Percentiles rank a stretch among this genome's conserved stretches.
phyloP scores from a whole-genome alignment of 73 alveolate species.

The Tetrahymena malaccensis region DNA sequence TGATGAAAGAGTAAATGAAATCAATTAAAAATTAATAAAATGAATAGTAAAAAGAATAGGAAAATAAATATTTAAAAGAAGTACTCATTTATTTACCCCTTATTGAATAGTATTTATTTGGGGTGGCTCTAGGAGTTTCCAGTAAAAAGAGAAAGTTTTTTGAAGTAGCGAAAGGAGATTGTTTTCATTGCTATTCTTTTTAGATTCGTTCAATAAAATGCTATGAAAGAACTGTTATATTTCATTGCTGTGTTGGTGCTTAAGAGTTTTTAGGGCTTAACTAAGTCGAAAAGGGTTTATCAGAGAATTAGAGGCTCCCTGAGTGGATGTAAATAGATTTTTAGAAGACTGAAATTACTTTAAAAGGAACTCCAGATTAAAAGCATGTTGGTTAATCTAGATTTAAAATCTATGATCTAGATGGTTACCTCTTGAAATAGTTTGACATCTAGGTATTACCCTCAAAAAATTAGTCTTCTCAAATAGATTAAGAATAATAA shows the following conservation, averaged over 20 bases:
- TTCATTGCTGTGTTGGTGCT: neutral
- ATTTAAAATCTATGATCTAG: neutral
- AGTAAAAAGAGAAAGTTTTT: neutral
- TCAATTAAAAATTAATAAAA: no score
- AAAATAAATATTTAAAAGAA: neutral
- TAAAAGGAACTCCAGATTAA: neutral
- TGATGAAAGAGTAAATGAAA: neutral
- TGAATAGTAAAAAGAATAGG: neutral
- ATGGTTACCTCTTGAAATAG: neutral
- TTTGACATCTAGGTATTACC: neutral
- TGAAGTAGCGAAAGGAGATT: neutral
- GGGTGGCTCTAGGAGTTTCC: neutral
- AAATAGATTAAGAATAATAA: no score
- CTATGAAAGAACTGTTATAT: neutral
- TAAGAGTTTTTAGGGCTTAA: neutral
- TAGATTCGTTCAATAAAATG: neutral
- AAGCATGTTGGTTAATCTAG: neutral
- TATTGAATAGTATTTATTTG: neutral
- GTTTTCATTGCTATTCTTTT: neutral
- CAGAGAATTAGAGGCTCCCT: neutral
- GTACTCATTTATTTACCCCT: neutral
- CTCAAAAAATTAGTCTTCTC: neutral
- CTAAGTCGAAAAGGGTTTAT: neutral
- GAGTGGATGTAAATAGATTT: neutral
- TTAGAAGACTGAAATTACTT: neutral